Percentiles rank a stretch among this genome's conserved stretches.
Conservation (phyloP, 768 basidiomycete genomes). For the Mycena crocata region DNA sequence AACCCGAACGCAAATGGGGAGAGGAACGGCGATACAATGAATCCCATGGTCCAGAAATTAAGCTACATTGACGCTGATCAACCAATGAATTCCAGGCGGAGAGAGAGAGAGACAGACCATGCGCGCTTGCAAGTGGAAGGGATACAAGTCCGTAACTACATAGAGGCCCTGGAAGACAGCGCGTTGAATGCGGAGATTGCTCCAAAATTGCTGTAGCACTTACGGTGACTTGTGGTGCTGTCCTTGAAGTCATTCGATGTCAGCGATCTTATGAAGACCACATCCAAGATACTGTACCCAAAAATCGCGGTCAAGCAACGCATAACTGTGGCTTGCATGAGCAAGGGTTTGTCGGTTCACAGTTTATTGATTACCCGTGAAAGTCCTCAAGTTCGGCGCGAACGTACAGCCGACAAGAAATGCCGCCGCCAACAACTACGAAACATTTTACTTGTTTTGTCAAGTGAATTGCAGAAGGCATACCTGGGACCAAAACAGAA, state of each 20-base stretch:
- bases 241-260: conserved; percentile 44
- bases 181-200: neutral
- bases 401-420: conserved; percentile 71
- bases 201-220: conserved; percentile 35
- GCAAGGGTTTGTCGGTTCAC: too few species aligned
- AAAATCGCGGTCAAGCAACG: conserved; percentile 71
- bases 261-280: neutral
- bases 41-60: conserved; percentile 80
- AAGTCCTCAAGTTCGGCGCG: conserved; percentile 66
- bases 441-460: too few species aligned
- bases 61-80: conserved; percentile 51
- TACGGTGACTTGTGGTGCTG: conserved; percentile 72
- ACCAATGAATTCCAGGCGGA: neutral
- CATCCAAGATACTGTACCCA: conserved; percentile 50
- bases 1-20: conserved; percentile 79
- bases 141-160: conserved; percentile 72
- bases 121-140: conserved; percentile 76
- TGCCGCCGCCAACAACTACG: conserved; percentile 66
- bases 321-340: too few species aligned
- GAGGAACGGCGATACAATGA: conserved; percentile 72
- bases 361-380: conserved; percentile 63
- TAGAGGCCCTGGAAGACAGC: conserved; percentile 59
- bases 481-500: conserved; percentile 81
- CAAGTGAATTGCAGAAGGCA: neutral
- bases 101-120: conserved; percentile 54